Percentiles rank a stretch among this genome's conserved stretches.
These are phyloP conservation scores for Posidonia australis DNA, from an alignment of 106 monocot genomes.

Conservation along the genomic window DNA sequence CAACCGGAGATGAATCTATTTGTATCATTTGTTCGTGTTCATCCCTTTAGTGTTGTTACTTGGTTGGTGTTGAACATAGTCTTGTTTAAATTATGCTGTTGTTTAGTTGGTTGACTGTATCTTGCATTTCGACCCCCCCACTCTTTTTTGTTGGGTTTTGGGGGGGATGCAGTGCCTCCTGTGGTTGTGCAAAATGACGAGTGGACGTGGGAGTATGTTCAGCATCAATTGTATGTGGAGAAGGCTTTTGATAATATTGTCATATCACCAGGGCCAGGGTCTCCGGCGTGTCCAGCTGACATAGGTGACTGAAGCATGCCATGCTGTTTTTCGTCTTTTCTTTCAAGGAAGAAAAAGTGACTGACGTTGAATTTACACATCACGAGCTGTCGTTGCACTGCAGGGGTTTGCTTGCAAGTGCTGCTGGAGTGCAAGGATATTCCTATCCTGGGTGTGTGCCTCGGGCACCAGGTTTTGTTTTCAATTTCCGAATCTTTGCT, in stretches of 20 bases:
- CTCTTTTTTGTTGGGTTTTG: background rate
- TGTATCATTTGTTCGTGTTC: background rate
- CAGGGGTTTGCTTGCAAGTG: constrained; percentile 74
- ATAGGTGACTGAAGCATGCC: constrained; percentile 35
- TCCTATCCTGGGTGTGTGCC: constrained; percentile 94
- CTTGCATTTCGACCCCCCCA: no score
- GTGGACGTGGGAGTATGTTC: constrained; percentile 70
- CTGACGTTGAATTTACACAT: no score
- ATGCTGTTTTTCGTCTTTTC: background rate
- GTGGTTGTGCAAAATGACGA: constrained; percentile 90
- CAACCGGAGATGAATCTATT: no score
- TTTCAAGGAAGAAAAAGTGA: background rate
- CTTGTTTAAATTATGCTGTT: background rate
- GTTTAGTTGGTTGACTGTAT: no score
- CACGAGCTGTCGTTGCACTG: background rate
- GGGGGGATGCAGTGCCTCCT: constrained; percentile 51
- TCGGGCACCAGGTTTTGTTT: constrained; percentile 76
- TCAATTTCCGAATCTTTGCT: background rate
- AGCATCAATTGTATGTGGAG: constrained; percentile 38
- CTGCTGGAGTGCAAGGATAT: constrained; percentile 66
- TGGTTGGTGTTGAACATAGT: background rate
- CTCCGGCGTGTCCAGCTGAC: constrained; percentile 61
- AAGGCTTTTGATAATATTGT: constrained; percentile 89
- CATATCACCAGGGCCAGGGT: constrained; percentile 95
- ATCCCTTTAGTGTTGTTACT: background rate